Conservation (phyloP, 345 rosid species). For the Arabidopsis suecica region DNA sequence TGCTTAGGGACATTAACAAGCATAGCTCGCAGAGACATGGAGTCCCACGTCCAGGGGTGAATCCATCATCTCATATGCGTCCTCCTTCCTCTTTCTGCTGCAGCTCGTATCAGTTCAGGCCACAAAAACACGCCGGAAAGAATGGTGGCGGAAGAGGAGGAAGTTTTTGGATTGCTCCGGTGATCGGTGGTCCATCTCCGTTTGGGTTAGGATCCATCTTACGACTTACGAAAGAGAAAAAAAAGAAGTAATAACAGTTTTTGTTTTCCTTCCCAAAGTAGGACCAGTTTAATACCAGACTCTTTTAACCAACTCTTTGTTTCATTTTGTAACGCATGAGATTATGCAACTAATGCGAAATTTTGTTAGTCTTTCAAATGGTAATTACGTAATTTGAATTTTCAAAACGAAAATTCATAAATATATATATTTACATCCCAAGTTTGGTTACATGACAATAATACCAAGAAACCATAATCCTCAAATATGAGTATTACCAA, state of each 20-base stretch:
- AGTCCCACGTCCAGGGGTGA: constrained; percentile 32
- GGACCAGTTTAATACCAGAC: constrained; percentile 12
- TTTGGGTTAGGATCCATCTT: constrained; percentile 69
- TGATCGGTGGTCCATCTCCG: constrained; percentile 70
- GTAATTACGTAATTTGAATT: neutral
- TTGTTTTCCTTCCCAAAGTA: constrained; percentile 4
- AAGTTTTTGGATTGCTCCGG: constrained; percentile 59
- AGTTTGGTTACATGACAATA: too few species aligned
- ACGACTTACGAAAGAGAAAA: constrained; percentile 61
- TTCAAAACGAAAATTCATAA: neutral
- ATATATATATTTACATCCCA: neutral
- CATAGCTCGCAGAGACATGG: constrained; percentile 50
- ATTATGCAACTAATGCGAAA: neutral
- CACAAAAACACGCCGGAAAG: constrained; percentile 55
- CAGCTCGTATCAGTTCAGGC: constrained; percentile 49
- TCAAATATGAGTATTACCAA: neutral
- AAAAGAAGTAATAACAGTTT: constrained; percentile 33
- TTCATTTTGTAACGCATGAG: constrained; percentile 20
- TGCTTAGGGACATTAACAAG: constrained; percentile 50
- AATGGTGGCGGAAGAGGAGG: constrained; percentile 51
- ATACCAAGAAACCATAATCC: neutral
- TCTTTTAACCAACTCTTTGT: constrained; percentile 3
- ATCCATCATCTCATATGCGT: constrained; percentile 31
- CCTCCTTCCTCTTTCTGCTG: constrained; percentile 42
- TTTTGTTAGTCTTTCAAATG: neutral